Conservation (phyloP, 2,329 filamentous ascomycete genomes). For the Monilinia aucupariae region DNA sequence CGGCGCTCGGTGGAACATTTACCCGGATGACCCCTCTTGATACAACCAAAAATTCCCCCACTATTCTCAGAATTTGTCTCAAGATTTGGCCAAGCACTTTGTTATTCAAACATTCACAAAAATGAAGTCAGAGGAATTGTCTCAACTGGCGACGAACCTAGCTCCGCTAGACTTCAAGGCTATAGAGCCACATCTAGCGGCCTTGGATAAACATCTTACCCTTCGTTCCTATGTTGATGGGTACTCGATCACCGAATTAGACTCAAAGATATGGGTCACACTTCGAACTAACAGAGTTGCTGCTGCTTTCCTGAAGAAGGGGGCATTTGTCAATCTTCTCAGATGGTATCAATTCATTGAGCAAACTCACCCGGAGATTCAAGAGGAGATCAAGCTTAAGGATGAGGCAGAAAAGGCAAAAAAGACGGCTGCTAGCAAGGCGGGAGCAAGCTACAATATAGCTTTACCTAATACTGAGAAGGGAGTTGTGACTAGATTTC, state of each 20-base stretch:
- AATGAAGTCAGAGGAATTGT: slow-evolving; percentile 55
- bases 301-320: slow-evolving; percentile 73
- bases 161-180: slow-evolving; percentile 70
- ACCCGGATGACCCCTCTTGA: slow-evolving; percentile 14
- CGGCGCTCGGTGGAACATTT: slow-evolving; percentile 20
- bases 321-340: slow-evolving; percentile 66
- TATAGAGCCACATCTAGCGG: slow-evolving; percentile 66
- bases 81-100: slow-evolving; percentile 1
- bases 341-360: slow-evolving; percentile 89
- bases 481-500: slow-evolving; percentile 86
- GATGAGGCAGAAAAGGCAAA: slow-evolving; percentile 65
- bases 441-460: slow-evolving; percentile 84
- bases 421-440: slow-evolving; percentile 63
- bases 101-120: slow-evolving; percentile 1
- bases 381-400: slow-evolving; percentile 62
- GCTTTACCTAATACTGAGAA: slow-evolving; percentile 77
- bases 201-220: slow-evolving; percentile 81
- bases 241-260: slow-evolving; percentile 69
- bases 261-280: slow-evolving; percentile 77
- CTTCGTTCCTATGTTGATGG: slow-evolving; percentile 82
- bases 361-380: slow-evolving; percentile 70
- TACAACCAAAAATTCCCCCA: slow-evolving; percentile 18
- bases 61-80: slow-evolving; percentile 21
- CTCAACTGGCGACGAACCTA: slow-evolving; percentile 46
- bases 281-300: slow-evolving; percentile 82